Evolutionary conservation across 2,329 filamentous ascomycete species (phyloP), one percentile per base, ranked within the genome.

Genomic region (Colletotrichum truncatum): DNA sequence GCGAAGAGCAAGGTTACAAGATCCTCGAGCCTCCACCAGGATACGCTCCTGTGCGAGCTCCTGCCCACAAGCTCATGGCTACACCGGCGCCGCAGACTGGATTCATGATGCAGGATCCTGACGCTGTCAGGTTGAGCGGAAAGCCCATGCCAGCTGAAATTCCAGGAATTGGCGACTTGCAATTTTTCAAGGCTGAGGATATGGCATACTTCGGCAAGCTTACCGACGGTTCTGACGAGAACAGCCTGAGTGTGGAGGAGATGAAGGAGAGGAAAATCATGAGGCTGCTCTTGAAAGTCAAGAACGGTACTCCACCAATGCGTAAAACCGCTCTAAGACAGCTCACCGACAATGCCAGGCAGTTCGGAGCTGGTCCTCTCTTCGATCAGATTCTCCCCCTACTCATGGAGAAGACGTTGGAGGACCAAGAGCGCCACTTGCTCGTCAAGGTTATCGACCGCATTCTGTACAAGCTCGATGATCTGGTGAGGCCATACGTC

Each of bases 171-270:
- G 94, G 94, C 38, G 96, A 99, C 76, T 82, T 99, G 54, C 94
- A 98, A 71, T 99, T 98, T 77, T 97, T 99, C 86, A 99, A 99
- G 81, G 89, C 94, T 2, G 96, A 99, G 77, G 96, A 99, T 78
- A 98, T 98, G 94, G 91, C 93, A 38, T 99, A 99, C 80, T 99
- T 99, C 74, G 94, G 95, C 64, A 98, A 99, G 82, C 87, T 99
- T 39, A 95, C 97, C 21, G 96, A 99, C 75, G 94, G 93, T 36
- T 92, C 91, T 25, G 94, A 98, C 71, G 96, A 99, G 80, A 97
- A 95, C 72, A 86, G 89, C 21, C 88, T 99, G 80, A 94, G 91
- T 18, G 94, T 99, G 9, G 96, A 99, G 51, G 95, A 99, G 74
- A 82, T 99, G 55, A 98, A 99, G 80, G 95, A 99, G 80, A 88